Evolutionary conservation across 345 rosid species (phyloP).

Genomic region (Acer yangbiense): DNA sequence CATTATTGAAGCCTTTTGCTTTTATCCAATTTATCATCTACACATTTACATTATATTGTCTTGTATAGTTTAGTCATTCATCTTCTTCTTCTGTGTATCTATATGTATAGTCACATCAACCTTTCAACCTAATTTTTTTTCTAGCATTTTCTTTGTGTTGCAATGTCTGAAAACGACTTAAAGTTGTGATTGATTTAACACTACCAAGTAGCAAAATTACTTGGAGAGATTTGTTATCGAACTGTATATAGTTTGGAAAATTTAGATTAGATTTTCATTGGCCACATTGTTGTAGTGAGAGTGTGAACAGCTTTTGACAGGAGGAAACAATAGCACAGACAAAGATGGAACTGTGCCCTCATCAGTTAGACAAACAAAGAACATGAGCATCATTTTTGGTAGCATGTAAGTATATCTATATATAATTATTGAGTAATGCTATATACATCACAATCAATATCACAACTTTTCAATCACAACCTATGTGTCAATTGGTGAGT

Average conservation of each 20-base stretch:
- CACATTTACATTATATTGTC: not conserved
- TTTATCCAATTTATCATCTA: not conserved
- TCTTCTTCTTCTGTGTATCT: not conserved
- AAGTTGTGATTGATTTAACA: not conserved
- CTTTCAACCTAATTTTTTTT: not conserved
- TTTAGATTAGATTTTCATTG: slow-evolving; percentile 6
- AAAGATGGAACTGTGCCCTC: not conserved
- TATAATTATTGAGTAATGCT: too few relatives aligned
- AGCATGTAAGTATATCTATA: slow-evolving; percentile 23
- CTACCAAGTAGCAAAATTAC: not conserved
- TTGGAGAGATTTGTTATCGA: too few relatives aligned
- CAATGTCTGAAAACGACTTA: not conserved
- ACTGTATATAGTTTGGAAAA: not conserved
- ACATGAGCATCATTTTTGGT: slow-evolving; percentile 27
- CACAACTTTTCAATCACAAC: too few relatives aligned
- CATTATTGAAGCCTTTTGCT: not conserved
- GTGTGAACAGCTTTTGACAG: not conserved
- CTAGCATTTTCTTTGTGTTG: not conserved
- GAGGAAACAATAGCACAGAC: slow-evolving; percentile 1
- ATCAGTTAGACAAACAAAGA: slow-evolving; percentile 8
- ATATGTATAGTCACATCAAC: slow-evolving; percentile 3
- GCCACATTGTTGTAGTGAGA: not conserved
- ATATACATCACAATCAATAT: too few relatives aligned
- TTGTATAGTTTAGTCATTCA: not conserved
- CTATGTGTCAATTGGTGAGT: too few relatives aligned